These are phyloP conservation scores for Neurospora sp. DNA, from an alignment of 495 filamentous ascomycete genomes.

Conservation along the genomic window DNA sequence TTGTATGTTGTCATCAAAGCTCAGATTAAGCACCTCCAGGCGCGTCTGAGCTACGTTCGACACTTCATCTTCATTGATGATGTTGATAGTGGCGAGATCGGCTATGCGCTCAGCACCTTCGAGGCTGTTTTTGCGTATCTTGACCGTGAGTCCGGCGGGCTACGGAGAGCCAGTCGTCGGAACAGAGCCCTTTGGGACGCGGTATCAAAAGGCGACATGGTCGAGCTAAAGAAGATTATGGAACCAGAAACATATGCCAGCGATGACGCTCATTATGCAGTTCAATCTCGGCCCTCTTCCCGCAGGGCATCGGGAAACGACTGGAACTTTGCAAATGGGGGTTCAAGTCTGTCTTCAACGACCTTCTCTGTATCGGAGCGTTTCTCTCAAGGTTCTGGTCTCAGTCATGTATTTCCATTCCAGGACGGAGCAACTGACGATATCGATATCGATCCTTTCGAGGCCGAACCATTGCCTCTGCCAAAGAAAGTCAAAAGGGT, in stretches of 20 bases:
- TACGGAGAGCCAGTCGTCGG: conserved; percentile 72
- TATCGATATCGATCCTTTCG: conserved; percentile 21
- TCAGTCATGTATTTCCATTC: conserved; percentile 86
- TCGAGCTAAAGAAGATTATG: conserved; percentile 67
- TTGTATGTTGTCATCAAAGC: conserved; percentile 89
- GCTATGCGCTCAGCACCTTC: conserved; percentile 92
- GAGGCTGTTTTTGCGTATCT: conserved; percentile 94
- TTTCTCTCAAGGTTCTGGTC: conserved; percentile 48
- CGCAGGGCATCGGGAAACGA: conserved; percentile 29
- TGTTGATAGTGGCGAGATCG: conserved; percentile 93
- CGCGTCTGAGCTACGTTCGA: conserved; percentile 82
- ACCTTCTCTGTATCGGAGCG: conserved; percentile 32
- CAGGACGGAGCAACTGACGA: conserved; percentile 42
- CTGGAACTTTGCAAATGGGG: conserved; percentile 36
- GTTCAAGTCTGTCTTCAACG: conserved; percentile 34
- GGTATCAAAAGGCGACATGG: conserved; percentile 60
- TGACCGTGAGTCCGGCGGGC: conserved; percentile 64
- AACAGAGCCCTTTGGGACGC: conserved; percentile 89
- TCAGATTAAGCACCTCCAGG: conserved; percentile 79
- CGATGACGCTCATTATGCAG: conserved; percentile 28
- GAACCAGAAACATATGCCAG: conserved; percentile 48
- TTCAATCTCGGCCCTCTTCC: conserved; percentile 26
- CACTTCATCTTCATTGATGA: conserved; percentile 96
- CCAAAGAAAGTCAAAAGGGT: conserved; percentile 61
- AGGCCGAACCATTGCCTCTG: conserved; percentile 26